These are phyloP conservation scores for Acorus calamus DNA, from an alignment of 106 monocot genomes.

Conservation along the genomic window DNA sequence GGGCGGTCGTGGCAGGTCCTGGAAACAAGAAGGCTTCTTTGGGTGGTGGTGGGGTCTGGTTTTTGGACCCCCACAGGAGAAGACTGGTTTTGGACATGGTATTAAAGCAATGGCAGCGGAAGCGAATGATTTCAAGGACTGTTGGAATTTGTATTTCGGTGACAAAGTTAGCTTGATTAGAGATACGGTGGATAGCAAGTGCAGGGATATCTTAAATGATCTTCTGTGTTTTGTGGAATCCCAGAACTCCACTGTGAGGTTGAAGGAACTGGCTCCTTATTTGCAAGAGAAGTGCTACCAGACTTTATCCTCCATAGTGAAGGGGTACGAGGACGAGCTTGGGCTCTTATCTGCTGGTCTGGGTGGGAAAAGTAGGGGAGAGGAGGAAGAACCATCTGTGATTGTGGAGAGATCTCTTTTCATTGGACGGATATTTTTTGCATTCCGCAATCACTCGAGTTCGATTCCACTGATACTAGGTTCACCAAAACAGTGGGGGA, in stretches of 20 bases:
- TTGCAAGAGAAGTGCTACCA: conserved; percentile 73
- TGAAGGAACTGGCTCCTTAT: conserved; percentile 73
- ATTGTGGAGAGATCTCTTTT: conserved; percentile 81
- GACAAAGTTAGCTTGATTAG: conserved; percentile 59
- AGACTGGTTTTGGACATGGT: conserved; percentile 35
- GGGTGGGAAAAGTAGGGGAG: conserved; percentile 14
- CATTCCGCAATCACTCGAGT: conserved; percentile 70
- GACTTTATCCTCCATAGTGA: conserved; percentile 42
- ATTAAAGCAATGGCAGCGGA: conserved; percentile 44
- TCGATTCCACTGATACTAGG: conserved; percentile 86
- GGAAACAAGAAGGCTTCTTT: conserved; percentile 35
- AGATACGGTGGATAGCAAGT: conserved; percentile 64
- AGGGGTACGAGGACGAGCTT: conserved; percentile 55
- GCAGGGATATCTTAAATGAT: conserved; percentile 66
- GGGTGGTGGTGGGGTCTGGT: conserved; percentile 67
- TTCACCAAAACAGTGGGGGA: conserved; percentile 84
- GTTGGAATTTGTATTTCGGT: conserved; percentile 77
- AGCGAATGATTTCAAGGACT: conserved; percentile 60
- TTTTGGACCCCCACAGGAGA: conserved; percentile 62
- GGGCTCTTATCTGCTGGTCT: conserved; percentile 46
- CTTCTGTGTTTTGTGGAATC: conserved; percentile 84
- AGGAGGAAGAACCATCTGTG: conserved; percentile 28
- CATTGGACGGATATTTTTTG: conserved; percentile 77
- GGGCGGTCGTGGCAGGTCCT: conserved; percentile 35
- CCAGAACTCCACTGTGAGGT: conserved; percentile 52